Evolutionary conservation across 2,329 filamentous ascomycete genomes (phyloP), one percentile per base, ranked within the genome.

Genomic region (Phyllosticta citrichinensis): DNA sequence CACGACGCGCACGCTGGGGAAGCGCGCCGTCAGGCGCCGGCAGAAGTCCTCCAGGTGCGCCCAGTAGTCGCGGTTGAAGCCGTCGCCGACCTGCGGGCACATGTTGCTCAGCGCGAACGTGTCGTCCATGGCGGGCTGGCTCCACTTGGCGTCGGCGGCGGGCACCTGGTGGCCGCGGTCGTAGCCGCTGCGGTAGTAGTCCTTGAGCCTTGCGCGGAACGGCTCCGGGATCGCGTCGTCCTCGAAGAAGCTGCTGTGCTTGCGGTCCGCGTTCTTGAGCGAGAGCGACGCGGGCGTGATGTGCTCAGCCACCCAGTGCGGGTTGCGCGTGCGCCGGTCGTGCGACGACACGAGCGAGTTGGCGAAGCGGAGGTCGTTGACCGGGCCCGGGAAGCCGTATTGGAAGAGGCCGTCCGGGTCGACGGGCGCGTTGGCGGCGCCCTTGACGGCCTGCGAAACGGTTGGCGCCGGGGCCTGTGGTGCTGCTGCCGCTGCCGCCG

Each of bases 21-120:
- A 99, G 59, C 79, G 82, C 55, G 80, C 77, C 0, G 92, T 93
- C 65, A 99, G 80, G 19, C 91, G 81, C 10, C 94, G 84, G 77
- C 93, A 97, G 71, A 97, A 99, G 71, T 97, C 93, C 77, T 99
- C 94, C 66, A 99, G 92, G 74, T 99, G 94, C 47, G 94, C 89
- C 94, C 94, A 99, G 83, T 99, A 99, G 78, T 99, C 94, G 57
- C 94, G 84, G 78, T 99, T 99, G 81, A 99, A 99, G 62, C 94
- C 94, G 72, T 97, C 91, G 66, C 94, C 94, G 30, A 99, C 94
- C 77, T 99, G 94, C 33, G 94, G 94, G 71, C 92, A 96, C 92
- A 99, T 99, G 78, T 99, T 99, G 71, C 83, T 87, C 61, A 99
- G 82, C 70, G 85, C 87, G 71, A 99, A 99, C 2, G 94, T 99